These are phyloP conservation scores for Xylariales sp. DNA, from an alignment of 2,329 filamentous ascomycete genomes.

Conservation along the genomic window DNA sequence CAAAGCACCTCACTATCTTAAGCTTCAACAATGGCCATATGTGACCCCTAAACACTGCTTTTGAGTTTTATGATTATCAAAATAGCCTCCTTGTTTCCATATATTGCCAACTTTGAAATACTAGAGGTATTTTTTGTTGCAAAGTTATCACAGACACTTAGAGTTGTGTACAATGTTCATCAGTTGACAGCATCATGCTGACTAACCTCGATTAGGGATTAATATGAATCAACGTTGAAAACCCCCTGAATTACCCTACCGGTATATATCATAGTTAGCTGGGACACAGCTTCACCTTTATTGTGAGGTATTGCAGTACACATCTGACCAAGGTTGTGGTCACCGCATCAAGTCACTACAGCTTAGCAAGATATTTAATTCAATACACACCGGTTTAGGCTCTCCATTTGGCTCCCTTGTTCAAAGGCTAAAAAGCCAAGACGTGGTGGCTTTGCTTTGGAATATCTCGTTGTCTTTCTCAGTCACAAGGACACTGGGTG, in stretches of 20 bases:
- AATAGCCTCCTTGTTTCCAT: neutral
- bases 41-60: neutral
- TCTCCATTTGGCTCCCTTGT: neutral
- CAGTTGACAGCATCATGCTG: slow-evolving; percentile 12
- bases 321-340: neutral
- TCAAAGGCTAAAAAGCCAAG: neutral
- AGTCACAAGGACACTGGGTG: neutral
- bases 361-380: neutral
- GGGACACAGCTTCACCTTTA: neutral
- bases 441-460: neutral
- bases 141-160: neutral
- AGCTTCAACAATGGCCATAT: neutral
- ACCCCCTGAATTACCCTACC: neutral
- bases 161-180: neutral
- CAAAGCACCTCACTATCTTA: neutral
- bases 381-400: neutral
- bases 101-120: neutral
- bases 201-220: slow-evolving; percentile 2
- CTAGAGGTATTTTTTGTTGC: neutral
- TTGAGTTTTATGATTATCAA: neutral
- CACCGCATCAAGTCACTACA: neutral
- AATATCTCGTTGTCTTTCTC: neutral
- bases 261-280: neutral
- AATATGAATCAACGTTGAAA: neutral
- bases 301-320: neutral